These are phyloP conservation scores for Russula ochroleuca DNA, from an alignment of 768 basidiomycete species.

Conservation along the genomic window DNA sequence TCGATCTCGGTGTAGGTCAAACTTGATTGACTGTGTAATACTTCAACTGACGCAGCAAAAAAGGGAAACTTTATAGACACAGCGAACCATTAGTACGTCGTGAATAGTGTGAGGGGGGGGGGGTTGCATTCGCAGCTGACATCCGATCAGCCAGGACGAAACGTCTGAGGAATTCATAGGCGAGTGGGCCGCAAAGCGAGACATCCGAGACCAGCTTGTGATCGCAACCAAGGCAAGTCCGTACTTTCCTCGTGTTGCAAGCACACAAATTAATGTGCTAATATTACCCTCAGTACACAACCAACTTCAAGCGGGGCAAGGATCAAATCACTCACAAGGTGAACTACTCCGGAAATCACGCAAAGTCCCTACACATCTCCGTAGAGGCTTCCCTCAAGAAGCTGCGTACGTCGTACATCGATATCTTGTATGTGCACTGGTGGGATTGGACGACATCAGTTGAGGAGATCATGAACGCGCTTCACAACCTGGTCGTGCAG, in stretches of 20 bases:
- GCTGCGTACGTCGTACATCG: conserved; percentile 54
- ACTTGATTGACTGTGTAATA: no score
- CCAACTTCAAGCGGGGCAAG: conserved; percentile 28
- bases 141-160: conserved; percentile 28
- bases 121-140: not conserved
- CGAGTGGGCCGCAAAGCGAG: conserved; percentile 40
- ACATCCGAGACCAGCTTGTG: conserved; percentile 39
- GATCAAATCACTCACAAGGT: conserved; percentile 31
- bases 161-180: conserved; percentile 38
- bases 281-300: conserved; percentile 29
- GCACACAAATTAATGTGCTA: not conserved
- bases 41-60: not conserved
- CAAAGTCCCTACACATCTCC: conserved; percentile 36
- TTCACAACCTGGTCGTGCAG: conserved; percentile 40
- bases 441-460: conserved; percentile 45
- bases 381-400: conserved; percentile 43
- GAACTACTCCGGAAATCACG: conserved; percentile 43
- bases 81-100: conserved; percentile 36
- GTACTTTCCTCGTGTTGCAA: not conserved
- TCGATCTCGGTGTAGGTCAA: conserved; percentile 32
- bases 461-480: conserved; percentile 24
- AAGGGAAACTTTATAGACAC: conserved; percentile 37
- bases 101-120: not conserved
- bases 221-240: conserved; percentile 30
- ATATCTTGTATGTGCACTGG: conserved; percentile 54